Conservation (phyloP, 2,329 filamentous ascomycete genomes). For the Colletotrichum salicis region DNA sequence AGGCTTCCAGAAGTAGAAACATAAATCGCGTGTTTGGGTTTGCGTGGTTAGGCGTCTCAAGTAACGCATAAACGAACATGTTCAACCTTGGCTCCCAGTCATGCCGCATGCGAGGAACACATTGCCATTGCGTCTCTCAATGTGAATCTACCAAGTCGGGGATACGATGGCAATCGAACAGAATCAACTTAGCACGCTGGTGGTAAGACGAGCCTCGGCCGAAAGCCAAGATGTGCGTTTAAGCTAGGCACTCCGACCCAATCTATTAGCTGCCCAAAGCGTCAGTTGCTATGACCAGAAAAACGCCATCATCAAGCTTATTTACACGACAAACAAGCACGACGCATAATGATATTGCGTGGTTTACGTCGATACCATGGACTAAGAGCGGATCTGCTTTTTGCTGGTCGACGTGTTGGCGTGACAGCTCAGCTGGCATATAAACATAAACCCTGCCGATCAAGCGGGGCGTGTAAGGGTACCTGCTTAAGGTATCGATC, state of each 20-base stretch:
- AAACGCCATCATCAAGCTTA: neutral
- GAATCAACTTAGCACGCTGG: too few species aligned
- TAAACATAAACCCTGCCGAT: slow-evolving; percentile 2
- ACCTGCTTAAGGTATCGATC: neutral
- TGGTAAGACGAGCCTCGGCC: neutral
- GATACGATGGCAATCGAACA: neutral
- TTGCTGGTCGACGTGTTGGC: neutral
- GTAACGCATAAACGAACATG: slow-evolving; percentile 5
- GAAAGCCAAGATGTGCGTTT: neutral
- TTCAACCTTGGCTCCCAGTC: neutral
- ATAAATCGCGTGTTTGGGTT: neutral
- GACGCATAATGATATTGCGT: neutral
- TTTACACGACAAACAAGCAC: neutral
- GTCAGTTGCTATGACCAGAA: neutral
- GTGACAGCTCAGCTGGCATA: slow-evolving; percentile 10
- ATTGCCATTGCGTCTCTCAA: neutral
- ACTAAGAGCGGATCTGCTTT: neutral
- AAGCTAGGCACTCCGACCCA: neutral
- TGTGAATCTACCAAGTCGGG: neutral
- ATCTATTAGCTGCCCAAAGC: neutral
- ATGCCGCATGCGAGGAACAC: neutral
- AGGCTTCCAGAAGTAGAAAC: neutral
- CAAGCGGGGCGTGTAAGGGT: slow-evolving; percentile 8
- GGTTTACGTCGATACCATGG: neutral
- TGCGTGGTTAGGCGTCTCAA: neutral